Evolutionary conservation across 2,329 filamentous ascomycete genomes (phyloP).

Genomic region (Plectosphaerella cucumerina): DNA sequence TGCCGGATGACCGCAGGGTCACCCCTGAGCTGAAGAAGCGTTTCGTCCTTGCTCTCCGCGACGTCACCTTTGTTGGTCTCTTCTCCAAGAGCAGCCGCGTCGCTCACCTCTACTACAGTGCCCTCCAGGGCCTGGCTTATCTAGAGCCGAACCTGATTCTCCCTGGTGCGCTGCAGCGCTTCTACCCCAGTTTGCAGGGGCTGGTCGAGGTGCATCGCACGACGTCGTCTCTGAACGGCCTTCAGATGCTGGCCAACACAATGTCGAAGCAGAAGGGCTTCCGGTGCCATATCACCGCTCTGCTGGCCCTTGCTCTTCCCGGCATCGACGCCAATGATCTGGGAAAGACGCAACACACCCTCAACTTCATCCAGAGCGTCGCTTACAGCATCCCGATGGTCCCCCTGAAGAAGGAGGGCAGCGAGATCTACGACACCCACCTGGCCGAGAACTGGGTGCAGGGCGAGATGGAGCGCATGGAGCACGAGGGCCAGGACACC

Average conservation of each 20-base stretch:
- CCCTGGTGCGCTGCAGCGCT: constrained; percentile 88
- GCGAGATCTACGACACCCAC: constrained; percentile 66
- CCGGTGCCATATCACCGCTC: constrained; percentile 88
- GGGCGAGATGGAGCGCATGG: constrained; percentile 86
- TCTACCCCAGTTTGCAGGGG: constrained; percentile 95
- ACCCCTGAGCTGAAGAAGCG: constrained; percentile 78
- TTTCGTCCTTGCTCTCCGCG: constrained; percentile 83
- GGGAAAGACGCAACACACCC: constrained; percentile 90
- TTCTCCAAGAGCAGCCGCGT: constrained; percentile 93
- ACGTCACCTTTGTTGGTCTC: constrained; percentile 97
- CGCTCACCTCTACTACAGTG: constrained; percentile 86
- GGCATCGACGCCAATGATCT: constrained; percentile 97
- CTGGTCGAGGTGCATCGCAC: constrained; percentile 96
- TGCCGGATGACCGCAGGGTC: constrained; percentile 74
- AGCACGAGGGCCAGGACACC: constrained; percentile 78
- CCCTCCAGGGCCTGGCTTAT: constrained; percentile 83
- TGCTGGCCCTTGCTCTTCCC: constrained; percentile 87
- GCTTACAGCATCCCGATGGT: constrained; percentile 94
- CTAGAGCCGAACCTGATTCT: constrained; percentile 89
- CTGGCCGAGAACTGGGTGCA: constrained; percentile 92
- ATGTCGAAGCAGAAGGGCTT: constrained; percentile 96
- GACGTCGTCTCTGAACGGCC: constrained; percentile 83
- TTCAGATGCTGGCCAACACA: constrained; percentile 87
- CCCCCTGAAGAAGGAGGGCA: constrained; percentile 67
- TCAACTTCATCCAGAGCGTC: constrained; percentile 92